phyloP scores from a whole-genome alignment of 495 filamentous ascomycete genomes.

The Beverwykella pulmonaria region DNA sequence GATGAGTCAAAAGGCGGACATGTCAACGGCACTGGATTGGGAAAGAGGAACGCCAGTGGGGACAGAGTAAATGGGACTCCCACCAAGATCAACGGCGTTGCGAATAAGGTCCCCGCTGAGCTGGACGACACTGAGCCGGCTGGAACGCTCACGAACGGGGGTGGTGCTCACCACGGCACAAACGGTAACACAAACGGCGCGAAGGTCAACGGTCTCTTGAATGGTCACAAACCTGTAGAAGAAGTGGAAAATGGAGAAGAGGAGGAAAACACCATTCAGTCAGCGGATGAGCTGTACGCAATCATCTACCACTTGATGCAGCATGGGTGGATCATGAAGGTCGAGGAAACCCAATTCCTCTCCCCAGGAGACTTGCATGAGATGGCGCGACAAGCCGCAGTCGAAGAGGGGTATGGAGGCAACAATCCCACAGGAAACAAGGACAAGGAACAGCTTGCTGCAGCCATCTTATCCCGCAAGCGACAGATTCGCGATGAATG shows the following conservation, averaged over 20 bases:
- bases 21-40: conserved; percentile 8
- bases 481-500: conserved; percentile 22
- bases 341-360: conserved; percentile 13
- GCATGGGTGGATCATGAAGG: conserved; percentile 23
- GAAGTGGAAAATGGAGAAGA: not conserved
- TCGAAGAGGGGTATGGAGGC: conserved; percentile 1
- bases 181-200: conserved; percentile 13
- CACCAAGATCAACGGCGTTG: conserved; percentile 9
- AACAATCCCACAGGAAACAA: conserved; percentile 11
- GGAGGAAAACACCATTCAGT: conserved; percentile 5
- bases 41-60: not conserved
- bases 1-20: conserved; percentile 10
- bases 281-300: conserved; percentile 11
- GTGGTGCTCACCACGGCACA: not conserved
- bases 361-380: conserved; percentile 22
- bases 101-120: not conserved
- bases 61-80: conserved; percentile 1
- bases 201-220: not conserved
- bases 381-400: conserved; percentile 1
- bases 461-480: not conserved
- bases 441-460: not conserved
- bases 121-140: not conserved
- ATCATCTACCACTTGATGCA: conserved; percentile 19
- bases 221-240: not conserved
- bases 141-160: conserved; percentile 5